These are phyloP conservation scores for Aspergillus sp. DNA, from an alignment of 2,329 filamentous ascomycete species.

Conservation along the genomic window DNA sequence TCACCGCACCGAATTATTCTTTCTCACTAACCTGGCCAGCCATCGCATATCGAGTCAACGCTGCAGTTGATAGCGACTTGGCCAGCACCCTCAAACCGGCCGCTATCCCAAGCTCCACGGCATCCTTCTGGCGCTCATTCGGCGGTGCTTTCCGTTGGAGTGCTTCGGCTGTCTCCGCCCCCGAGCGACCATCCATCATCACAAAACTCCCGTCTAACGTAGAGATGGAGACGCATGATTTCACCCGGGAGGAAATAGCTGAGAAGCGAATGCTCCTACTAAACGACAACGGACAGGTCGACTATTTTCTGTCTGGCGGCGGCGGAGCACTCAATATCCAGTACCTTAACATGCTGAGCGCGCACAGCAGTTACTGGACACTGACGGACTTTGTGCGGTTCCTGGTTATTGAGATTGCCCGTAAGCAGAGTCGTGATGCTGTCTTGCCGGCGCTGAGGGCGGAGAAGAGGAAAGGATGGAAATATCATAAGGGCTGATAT, in stretches of 20 bases:
- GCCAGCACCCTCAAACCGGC: constrained; percentile 74
- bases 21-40: constrained; percentile 53
- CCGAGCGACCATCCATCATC: constrained; percentile 57
- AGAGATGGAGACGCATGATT: constrained; percentile 96
- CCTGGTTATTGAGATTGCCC: constrained; percentile 82
- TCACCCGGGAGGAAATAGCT: constrained; percentile 85
- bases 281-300: constrained; percentile 96
- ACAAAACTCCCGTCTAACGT: constrained; percentile 66
- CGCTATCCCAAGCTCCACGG: constrained; percentile 71
- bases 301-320: constrained; percentile 81
- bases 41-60: constrained; percentile 90
- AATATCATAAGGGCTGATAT: constrained; percentile 40
- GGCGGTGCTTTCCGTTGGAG: constrained; percentile 62
- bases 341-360: constrained; percentile 94
- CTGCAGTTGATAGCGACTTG: constrained; percentile 79
- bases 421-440: constrained; percentile 65
- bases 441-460: constrained; percentile 56
- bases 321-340: constrained; percentile 89
- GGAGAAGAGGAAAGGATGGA: constrained; percentile 52
- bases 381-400: constrained; percentile 85
- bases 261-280: constrained; percentile 84
- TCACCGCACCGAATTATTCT: constrained; percentile 14
- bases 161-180: constrained; percentile 68
- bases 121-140: constrained; percentile 65
- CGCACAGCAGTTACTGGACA: constrained; percentile 93